Evolutionary conservation across 192 early-diverging fungal species (phyloP).

Genomic region (Radiomyces spectabilis): DNA sequence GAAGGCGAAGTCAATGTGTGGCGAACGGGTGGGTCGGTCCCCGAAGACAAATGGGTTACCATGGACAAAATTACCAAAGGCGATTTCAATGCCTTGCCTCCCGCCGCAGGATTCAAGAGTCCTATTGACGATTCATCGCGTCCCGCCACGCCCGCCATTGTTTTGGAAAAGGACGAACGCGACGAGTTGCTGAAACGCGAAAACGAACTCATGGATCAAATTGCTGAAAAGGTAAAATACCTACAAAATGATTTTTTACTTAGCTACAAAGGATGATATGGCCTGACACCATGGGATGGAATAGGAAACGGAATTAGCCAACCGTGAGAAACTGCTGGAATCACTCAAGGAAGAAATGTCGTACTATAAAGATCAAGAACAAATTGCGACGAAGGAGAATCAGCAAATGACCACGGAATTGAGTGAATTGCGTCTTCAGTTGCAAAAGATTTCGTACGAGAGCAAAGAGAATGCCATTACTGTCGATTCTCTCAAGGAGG

Average conservation of each 20-base stretch:
- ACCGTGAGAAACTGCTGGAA: constrained; percentile 52
- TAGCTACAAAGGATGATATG: too few relatives aligned
- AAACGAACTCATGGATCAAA: constrained; percentile 90
- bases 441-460: constrained; percentile 86
- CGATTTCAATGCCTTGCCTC: constrained; percentile 23
- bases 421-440: constrained; percentile 73
- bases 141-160: constrained; percentile 68
- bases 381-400: constrained; percentile 54
- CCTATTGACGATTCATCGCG: constrained; percentile 43
- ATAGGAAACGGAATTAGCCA: constrained; percentile 69
- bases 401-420: constrained; percentile 65
- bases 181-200: constrained; percentile 94
- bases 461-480: constrained; percentile 85
- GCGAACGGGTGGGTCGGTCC: constrained; percentile 73
- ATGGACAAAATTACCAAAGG: constrained; percentile 43
- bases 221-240: constrained; percentile 79
- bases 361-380: constrained; percentile 60
- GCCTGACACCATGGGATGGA: too few relatives aligned
- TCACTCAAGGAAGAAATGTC: constrained; percentile 71
- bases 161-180: constrained; percentile 80
- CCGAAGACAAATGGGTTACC: constrained; percentile 52
- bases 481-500: constrained; percentile 83
- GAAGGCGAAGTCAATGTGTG: constrained; percentile 88
- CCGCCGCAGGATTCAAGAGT: constrained; percentile 41
- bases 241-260: too few relatives aligned